These are phyloP conservation scores for Austroboletus niveus DNA, from an alignment of 1,284 basidiomycete genomes.

Conservation along the genomic window DNA sequence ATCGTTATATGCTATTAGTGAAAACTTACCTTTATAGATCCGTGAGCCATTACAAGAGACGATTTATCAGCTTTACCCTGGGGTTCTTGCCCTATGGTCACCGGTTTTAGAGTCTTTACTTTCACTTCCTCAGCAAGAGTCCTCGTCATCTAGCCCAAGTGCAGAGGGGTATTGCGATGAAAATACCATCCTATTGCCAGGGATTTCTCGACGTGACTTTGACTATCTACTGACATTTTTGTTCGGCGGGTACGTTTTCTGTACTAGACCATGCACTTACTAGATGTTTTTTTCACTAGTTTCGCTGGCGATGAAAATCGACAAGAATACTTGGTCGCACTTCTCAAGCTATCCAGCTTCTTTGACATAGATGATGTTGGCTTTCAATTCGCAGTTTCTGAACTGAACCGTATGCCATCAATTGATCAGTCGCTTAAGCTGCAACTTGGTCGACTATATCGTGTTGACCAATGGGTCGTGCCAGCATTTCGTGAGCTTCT, in stretches of 20 bases:
- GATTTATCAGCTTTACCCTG: constrained; percentile 4
- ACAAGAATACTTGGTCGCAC: constrained; percentile 1
- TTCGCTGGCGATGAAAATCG: neutral
- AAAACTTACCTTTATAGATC: neutral
- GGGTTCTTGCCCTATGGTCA: neutral
- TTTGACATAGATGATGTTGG: constrained; percentile 2
- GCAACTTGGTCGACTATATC: neutral
- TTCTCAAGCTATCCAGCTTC: constrained; percentile 6
- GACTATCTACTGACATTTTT: neutral
- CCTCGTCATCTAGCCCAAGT: neutral
- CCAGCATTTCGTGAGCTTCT: constrained; percentile 4
- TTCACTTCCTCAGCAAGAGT: neutral
- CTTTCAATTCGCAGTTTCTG: constrained; percentile 1
- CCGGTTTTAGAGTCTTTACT: constrained; percentile 3
- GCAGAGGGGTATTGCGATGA: neutral
- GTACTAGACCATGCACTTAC: too few relatives aligned
- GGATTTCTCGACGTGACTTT: neutral
- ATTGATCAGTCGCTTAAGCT: constrained; percentile 1
- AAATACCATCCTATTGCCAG: neutral
- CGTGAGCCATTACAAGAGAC: neutral
- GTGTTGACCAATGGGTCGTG: too few relatives aligned
- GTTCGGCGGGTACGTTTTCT: neutral
- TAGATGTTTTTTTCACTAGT: neutral
- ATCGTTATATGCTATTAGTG: neutral
- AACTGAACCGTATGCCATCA: neutral